Evolutionary conservation across 306 rosid species (phyloP).

Genomic region (Trichosanthes cucumerina): DNA sequence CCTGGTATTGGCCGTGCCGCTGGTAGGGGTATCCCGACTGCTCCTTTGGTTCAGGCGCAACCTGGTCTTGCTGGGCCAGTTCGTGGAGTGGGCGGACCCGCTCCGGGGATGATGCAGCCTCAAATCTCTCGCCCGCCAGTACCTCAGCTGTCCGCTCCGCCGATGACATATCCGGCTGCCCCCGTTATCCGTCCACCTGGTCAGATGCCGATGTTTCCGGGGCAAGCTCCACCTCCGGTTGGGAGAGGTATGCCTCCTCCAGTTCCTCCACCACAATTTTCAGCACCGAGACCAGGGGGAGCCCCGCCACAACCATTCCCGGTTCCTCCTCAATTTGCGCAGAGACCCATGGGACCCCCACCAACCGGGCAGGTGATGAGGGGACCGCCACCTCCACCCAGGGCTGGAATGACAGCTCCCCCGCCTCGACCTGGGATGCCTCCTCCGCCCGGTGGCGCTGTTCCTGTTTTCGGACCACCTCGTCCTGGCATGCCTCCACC

Average conservation of each 20-base stretch:
- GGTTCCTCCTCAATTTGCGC: constrained; percentile 64
- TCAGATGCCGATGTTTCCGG: constrained; percentile 58
- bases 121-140: constrained; percentile 68
- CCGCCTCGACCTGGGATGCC: constrained; percentile 97
- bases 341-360: constrained; percentile 97
- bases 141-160: constrained; percentile 62
- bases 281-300: constrained; percentile 49
- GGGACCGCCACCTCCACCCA: constrained; percentile 81
- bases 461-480: constrained; percentile 77
- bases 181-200: constrained; percentile 73
- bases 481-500: constrained; percentile 87
- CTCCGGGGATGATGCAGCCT: constrained; percentile 99
- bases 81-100: constrained; percentile 92
- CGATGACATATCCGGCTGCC: constrained; percentile 52
- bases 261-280: constrained; percentile 56
- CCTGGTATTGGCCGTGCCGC: constrained; percentile 89
- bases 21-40: constrained; percentile 71
- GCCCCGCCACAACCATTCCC: constrained; percentile 44
- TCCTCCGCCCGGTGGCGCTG: constrained; percentile 70
- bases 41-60: constrained; percentile 75
- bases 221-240: constrained; percentile 54
- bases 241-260: constrained; percentile 58
- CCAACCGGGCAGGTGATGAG: constrained; percentile 96
- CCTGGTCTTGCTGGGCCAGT: constrained; percentile 91
- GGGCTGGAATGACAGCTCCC: constrained; percentile 69